phyloP scores from a whole-genome alignment of 805 yeast genomes.

The Lipomyces yamadae region DNA sequence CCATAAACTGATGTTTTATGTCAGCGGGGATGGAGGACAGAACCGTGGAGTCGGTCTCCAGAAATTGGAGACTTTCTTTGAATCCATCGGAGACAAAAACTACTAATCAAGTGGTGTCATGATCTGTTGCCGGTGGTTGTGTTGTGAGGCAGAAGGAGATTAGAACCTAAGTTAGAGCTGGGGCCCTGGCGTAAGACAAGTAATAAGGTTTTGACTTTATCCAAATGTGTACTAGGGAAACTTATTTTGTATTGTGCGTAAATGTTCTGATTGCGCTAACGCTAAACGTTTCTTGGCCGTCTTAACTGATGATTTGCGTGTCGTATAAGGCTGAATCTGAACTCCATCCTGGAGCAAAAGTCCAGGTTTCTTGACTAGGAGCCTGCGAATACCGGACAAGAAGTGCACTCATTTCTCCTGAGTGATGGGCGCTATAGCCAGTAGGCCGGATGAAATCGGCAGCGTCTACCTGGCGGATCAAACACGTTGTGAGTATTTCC shows the following conservation, averaged over 20 bases:
- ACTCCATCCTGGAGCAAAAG: not conserved
- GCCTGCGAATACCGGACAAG: not conserved
- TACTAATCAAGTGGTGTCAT: no score
- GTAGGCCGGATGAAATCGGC: slow-evolving; percentile 30
- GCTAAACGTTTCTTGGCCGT: not conserved
- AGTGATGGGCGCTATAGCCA: slow-evolving; percentile 33
- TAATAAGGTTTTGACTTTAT: not conserved
- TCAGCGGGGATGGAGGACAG: no score
- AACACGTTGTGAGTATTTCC: slow-evolving; percentile 26
- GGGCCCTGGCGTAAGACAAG: no score
- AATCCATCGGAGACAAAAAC: no score
- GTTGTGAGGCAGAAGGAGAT: no score
- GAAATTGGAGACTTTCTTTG: no score
- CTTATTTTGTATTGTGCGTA: not conserved
- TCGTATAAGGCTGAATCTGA: not conserved
- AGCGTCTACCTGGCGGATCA: slow-evolving; percentile 25
- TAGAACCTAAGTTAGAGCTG: no score
- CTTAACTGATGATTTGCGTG: not conserved
- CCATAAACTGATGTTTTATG: no score
- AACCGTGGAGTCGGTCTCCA: no score
- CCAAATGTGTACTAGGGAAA: not conserved
- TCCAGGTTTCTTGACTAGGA: not conserved
- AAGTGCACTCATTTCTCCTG: not conserved
- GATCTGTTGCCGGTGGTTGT: no score
- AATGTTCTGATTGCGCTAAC: no score